phyloP scores from a whole-genome alignment of 1,284 basidiomycete genomes.

The Cryptococcus sp. region DNA sequence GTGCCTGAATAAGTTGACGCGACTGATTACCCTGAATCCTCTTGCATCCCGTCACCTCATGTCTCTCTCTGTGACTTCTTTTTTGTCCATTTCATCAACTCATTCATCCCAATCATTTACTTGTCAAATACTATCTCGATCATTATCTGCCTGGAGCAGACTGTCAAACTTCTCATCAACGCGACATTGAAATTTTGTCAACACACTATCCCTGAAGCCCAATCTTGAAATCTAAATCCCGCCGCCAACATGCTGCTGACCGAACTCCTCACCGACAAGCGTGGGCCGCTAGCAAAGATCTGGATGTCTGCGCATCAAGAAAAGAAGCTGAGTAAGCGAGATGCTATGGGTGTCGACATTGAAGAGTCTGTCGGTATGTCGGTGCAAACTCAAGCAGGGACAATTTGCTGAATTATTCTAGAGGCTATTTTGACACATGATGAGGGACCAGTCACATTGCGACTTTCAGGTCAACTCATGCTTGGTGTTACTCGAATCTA shows the following conservation, averaged over 20 bases:
- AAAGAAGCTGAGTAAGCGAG: conserved; percentile 91
- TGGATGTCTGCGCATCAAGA: conserved; percentile 99
- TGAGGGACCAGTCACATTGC: conserved; percentile 77
- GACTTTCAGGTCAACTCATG: conserved; percentile 88
- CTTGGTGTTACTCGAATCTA: conserved; percentile 97
- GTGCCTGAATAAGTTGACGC: neutral
- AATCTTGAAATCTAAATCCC: too few relatives aligned
- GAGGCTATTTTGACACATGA: conserved; percentile 79
- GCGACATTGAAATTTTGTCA: too few relatives aligned
- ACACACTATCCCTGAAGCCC: too few relatives aligned
- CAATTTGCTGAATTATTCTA: conserved; percentile 38
- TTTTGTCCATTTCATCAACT: too few relatives aligned
- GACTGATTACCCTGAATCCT: neutral
- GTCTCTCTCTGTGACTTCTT: too few relatives aligned
- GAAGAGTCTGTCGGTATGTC: conserved; percentile 81
- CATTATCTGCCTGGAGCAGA: too few relatives aligned
- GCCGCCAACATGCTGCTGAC: conserved; percentile 70
- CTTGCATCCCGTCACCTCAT: neutral
- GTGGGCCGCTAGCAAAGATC: conserved; percentile 90
- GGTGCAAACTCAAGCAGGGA: neutral
- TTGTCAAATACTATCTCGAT: too few relatives aligned
- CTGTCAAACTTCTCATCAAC: too few relatives aligned
- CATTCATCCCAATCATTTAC: too few relatives aligned
- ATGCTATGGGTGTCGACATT: conserved; percentile 90
- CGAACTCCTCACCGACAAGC: conserved; percentile 85